Evolutionary conservation across 73 alveolate species (phyloP).

Genomic region (Paramecium biaurelia): DNA sequence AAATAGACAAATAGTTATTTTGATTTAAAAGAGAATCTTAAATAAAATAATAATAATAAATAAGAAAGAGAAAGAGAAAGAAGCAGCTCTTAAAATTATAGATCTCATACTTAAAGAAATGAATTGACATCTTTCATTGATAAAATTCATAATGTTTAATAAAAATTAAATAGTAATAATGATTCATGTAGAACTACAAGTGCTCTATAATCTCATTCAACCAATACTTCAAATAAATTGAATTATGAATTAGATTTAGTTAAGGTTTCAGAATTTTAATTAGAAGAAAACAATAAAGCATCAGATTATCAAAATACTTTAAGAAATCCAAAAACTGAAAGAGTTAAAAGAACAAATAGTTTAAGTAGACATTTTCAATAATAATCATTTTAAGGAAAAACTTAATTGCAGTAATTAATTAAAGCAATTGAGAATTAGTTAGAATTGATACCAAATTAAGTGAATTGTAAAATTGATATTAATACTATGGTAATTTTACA

Average conservation of each 20-base stretch:
- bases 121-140: neutral
- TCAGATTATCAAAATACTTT: neutral
- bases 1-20: neutral
- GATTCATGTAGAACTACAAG: slow-evolving; percentile 25
- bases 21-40: neutral
- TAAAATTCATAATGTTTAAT: neutral
- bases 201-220: neutral
- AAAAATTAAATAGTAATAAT: neutral
- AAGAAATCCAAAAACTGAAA: neutral
- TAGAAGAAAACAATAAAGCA: neutral
- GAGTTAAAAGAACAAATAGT: neutral
- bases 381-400: neutral
- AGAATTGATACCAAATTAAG: neutral
- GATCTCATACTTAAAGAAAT: neutral
- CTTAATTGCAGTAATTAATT: neutral
- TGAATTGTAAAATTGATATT: neutral
- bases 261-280: neutral
- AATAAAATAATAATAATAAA: neutral
- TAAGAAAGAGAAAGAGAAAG: neutral
- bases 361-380: neutral
- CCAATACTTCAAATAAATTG: slow-evolving; percentile 14
- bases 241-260: neutral
- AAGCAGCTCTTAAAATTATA: neutral
- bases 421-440: neutral
- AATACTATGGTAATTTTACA: neutral